phyloP scores from a whole-genome alignment of 805 yeast genomes.

The Yamadazyma nakazawae region DNA sequence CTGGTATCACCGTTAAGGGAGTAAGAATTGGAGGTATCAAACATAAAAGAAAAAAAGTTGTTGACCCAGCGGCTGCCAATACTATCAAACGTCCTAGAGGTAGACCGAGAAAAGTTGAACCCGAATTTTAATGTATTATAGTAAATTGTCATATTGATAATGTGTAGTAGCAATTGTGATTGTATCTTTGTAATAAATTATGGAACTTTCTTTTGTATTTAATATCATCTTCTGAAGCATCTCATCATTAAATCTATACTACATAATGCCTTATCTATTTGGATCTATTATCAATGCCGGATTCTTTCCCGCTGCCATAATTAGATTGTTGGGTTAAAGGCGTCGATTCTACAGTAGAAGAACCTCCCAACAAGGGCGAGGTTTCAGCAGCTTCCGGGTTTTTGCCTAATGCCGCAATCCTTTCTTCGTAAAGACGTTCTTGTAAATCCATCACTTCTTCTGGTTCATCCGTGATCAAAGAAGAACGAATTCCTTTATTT shows the following conservation, averaged over 20 bases:
- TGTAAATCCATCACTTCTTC: conserved; percentile 35
- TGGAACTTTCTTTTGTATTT: neutral
- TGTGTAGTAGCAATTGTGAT: neutral
- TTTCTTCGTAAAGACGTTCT: conserved; percentile 31
- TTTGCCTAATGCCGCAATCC: neutral
- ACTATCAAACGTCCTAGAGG: conserved; percentile 14
- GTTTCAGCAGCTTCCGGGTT: neutral
- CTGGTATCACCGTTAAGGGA: conserved; percentile 43
- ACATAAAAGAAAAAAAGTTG: conserved; percentile 12
- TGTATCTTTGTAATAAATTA: neutral
- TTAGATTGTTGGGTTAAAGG: neutral
- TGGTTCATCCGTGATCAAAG: conserved; percentile 24
- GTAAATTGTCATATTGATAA: neutral
- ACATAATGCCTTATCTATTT: neutral
- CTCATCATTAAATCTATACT: neutral
- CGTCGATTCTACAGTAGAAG: neutral
- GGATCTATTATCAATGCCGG: neutral
- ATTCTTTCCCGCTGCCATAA: conserved; percentile 1
- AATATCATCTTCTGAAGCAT: neutral
- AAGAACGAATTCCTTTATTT: neutral
- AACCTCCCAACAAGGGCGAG: conserved; percentile 2
- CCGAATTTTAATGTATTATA: conserved; percentile 3
- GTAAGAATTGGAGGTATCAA: conserved; percentile 38
- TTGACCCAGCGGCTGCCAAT: neutral
- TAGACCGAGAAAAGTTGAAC: conserved; percentile 13